Evolutionary conservation across 768 basidiomycete genomes (phyloP), one percentile per base, ranked within the genome.

Genomic region (Pulveroboletus sp.): DNA sequence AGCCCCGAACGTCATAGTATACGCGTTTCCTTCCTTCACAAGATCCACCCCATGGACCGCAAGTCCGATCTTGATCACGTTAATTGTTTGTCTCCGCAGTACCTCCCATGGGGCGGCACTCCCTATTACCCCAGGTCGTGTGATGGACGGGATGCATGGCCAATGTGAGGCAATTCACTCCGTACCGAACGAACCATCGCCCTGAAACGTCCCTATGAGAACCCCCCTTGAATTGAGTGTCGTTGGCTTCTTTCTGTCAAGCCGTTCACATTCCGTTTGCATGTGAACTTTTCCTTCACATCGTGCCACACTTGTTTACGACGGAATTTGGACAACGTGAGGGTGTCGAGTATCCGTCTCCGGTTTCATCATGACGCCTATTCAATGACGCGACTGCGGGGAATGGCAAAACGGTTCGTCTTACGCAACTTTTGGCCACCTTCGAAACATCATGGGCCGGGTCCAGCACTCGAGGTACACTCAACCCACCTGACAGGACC

Each of bases 61-160:
- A 34, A 17, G 19, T 43, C 47, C 47, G 57, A 59, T 62, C 49
- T 49, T 32, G 40, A 51, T 55, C 52, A 20, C 35, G 32, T 47
- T 45, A 40, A 53, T 53, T 31, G 35, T 38, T 40, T 32, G 19
- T 48, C 56, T 61, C 62, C 60, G 59, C 56, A 55, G 55, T 50
- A 40, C 45, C 35, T 57, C 51, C 50, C 53, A 44, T 63, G 59
- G 54, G 49, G 45, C n/a, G 39, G 51, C 50, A 54, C 57, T 57
- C 51, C 9, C 57, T 59, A 63, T 63, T 63, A 63, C 62, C 62
- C 63, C 63, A 55, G 57, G 63, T 63, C 51, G 60, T 63, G 63
- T 62, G 63, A 62, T 50, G 9, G 47, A 11, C 31, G 5, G 19
- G n/a, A 19, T 37, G 34, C 37, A 42, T 49, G 56, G 48, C 40